Evolutionary conservation across 768 basidiomycete genomes (phyloP), one percentile per base, ranked within the genome.

Genomic region (Pseudohyphozyma bogoriensis): DNA sequence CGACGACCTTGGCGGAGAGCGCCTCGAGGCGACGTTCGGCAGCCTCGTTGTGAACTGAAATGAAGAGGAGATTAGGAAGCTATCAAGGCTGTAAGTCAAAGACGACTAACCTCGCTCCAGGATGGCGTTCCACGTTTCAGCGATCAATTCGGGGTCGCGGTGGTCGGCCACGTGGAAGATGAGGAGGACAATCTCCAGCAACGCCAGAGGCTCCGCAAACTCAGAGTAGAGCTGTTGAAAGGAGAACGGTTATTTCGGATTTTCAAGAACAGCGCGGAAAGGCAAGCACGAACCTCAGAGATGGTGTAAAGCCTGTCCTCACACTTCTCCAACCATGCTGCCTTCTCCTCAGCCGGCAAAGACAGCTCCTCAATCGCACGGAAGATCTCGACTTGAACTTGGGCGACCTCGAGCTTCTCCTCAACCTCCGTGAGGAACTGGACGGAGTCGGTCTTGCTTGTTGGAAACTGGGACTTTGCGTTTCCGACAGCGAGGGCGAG

Each of bases 361-460:
- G 70, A 69, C 5, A 56, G 56, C 66, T 82, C 80, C 58, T 81
- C 79, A 42, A 84, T 67, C 10, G 71, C 73, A 65, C 86, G 81
- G 69, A 83, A 87, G 50, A 95, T 80, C 73, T 96, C 93, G n/a
- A 92, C 76, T 71, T 99, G 95, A 12, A 97, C 89, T 74, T 93
- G 87, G 9, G 91, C 88, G 29, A 99, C 95, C 46, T 99, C 95
- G 16, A 96, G 80, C 72, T 91, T 90, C 74, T 99, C 95, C 76
- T 96, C 92, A 24, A 95, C 78, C 67, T 88, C 86, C 0, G 86
- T 89, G n/a, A 93, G 80, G 78, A 97, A 95, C 52, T 88, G 85
- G 52, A 96, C 89, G 33, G 85, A 85, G 72, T 91, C 87, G 67
- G 90, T 86, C 59, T 82, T 79, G 20, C 53, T 55, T 3, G 62